A percentile compares a stretch with the other conserved stretches of the same genome.
phyloP scores from a whole-genome alignment of 768 basidiomycete species.

The Phanerodontia chrysosporium region DNA sequence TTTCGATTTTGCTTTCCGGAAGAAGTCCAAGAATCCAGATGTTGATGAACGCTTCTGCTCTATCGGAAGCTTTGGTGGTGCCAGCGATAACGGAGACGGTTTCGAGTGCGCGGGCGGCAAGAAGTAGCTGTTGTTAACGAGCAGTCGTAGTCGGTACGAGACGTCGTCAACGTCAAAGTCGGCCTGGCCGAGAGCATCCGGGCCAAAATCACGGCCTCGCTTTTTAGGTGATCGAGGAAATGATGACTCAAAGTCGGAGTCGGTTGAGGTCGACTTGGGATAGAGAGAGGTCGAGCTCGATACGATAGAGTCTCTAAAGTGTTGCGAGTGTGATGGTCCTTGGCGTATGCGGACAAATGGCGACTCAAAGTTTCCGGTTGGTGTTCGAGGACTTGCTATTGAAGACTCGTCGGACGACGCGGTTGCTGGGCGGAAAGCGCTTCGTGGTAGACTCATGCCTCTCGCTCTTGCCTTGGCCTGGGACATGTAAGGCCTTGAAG shows the following conservation, averaged over 20 bases:
- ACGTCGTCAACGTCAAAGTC: conserved; percentile 67
- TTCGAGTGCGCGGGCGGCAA: conserved; percentile 86
- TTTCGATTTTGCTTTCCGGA: conserved; percentile 66
- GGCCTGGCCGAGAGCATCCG: conserved; percentile 23
- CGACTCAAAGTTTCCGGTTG: conserved; percentile 11
- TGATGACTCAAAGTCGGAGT: conserved; percentile 59
- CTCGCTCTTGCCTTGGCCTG: conserved; percentile 34
- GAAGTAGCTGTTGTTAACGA: conserved; percentile 86
- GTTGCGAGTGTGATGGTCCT: conserved; percentile 14
- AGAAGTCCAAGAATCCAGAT: conserved; percentile 62
- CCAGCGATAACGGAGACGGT: conserved; percentile 65
- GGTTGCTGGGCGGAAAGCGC: conserved; percentile 25
- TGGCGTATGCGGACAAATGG: conserved; percentile 12
- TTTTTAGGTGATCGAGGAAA: conserved; percentile 52
- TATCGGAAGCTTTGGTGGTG: conserved; percentile 31
- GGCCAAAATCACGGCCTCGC: conserved; percentile 39
- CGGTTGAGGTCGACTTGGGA: conserved; percentile 65
- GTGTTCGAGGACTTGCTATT: conserved; percentile 24
- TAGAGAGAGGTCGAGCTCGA: conserved; percentile 78
- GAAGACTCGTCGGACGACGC: conserved; percentile 26
- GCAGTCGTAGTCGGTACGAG: conserved; percentile 75
- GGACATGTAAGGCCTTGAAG: neutral
- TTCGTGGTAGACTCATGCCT: conserved; percentile 28
- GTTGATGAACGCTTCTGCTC: conserved; percentile 47
- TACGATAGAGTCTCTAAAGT: conserved; percentile 43